phyloP scores from a whole-genome alignment of 2,329 filamentous ascomycete species.

The Colletotrichum tropicale region DNA sequence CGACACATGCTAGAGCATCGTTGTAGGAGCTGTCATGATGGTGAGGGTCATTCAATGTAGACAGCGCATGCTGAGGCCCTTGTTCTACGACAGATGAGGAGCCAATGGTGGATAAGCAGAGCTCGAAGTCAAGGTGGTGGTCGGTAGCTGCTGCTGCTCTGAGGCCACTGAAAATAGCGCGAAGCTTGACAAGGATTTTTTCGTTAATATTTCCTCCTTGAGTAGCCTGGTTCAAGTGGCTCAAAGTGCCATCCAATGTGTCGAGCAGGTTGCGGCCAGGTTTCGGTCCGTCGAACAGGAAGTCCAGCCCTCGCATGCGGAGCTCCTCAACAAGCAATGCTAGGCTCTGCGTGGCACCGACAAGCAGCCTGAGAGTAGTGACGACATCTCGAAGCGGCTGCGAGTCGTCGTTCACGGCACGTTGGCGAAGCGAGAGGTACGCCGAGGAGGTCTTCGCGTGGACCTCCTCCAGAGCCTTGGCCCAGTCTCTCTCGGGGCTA shows the following conservation, averaged over 20 bases:
- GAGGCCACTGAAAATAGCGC: background rate
- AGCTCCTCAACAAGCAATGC: background rate
- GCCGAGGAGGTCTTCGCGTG: background rate
- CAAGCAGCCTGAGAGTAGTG: background rate
- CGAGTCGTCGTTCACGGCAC: background rate
- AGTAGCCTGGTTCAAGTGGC: background rate
- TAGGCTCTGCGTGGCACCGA: background rate
- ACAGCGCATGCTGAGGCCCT: background rate
- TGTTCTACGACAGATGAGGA: background rate
- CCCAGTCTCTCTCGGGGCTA: background rate
- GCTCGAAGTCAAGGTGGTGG: background rate
- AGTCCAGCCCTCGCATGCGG: background rate
- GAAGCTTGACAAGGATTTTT: background rate
- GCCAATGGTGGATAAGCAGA: background rate
- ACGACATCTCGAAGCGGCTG: background rate
- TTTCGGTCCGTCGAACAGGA: background rate
- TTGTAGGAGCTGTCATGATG: background rate
- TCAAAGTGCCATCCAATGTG: background rate
- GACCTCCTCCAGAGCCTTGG: background rate
- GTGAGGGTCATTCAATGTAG: too few relatives aligned
- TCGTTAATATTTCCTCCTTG: background rate
- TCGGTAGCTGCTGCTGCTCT: background rate
- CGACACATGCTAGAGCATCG: background rate
- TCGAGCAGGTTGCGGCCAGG: background rate
- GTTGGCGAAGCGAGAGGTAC: background rate